Conservation (phyloP, 768 basidiomycete genomes). For the Lentinus tigrinus region DNA sequence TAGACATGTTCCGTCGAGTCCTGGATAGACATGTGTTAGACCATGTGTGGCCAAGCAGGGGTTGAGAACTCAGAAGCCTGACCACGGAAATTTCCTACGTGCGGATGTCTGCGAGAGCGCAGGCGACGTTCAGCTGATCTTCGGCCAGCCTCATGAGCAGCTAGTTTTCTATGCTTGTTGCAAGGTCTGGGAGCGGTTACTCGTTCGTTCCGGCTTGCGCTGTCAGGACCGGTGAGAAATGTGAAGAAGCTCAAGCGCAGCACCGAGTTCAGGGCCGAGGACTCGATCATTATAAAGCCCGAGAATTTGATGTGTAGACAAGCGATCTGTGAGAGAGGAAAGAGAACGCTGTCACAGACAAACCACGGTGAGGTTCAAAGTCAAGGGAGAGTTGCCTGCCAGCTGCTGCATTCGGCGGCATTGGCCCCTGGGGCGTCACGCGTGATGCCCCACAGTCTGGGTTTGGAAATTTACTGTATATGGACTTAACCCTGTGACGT, state of each 20-base stretch:
- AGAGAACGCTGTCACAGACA: too few species aligned
- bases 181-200: background rate
- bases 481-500: slow-evolving; percentile 3
- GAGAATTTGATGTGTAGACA: background rate
- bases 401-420: background rate
- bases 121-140: slow-evolving; percentile 14
- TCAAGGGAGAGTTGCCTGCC: background rate
- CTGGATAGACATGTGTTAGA: background rate
- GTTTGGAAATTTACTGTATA: background rate
- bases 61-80: background rate
- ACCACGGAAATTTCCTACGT: slow-evolving; percentile 6
- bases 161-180: background rate
- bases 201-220: slow-evolving; percentile 2
- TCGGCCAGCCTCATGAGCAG: background rate
- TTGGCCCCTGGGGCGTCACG: background rate
- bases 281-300: background rate
- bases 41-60: background rate
- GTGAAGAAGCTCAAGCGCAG: background rate
- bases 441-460: background rate
- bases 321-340: too few species aligned
- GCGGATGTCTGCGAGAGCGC: slow-evolving; percentile 7
- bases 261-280: slow-evolving; percentile 8
- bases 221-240: background rate
- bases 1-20: too few species aligned
- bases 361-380: too few species aligned